Evolutionary conservation across 768 basidiomycete species (phyloP).

Genomic region (Boletus rex-veris): DNA sequence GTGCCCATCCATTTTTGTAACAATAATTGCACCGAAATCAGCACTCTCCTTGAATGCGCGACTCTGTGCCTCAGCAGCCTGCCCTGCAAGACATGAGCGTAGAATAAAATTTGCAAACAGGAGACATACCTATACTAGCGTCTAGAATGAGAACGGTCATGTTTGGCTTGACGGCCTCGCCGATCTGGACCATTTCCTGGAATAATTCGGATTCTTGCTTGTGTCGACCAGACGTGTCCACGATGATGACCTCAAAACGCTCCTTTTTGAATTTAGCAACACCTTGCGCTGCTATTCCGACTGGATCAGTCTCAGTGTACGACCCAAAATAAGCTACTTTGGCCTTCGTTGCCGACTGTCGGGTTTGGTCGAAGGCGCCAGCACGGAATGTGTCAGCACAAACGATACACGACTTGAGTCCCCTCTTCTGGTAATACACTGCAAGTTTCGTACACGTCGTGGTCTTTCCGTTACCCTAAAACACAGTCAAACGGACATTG

Average conservation of each 20-base stretch:
- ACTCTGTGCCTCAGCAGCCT: slow-evolving; percentile 96
- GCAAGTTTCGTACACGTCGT: slow-evolving; percentile 99
- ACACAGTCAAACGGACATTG: slow-evolving; percentile 1
- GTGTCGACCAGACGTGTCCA: slow-evolving; percentile 96
- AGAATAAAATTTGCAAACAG: not conserved
- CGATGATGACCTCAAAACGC: slow-evolving; percentile 96
- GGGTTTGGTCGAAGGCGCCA: slow-evolving; percentile 97
- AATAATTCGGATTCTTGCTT: slow-evolving; percentile 97
- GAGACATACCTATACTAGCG: slow-evolving; percentile 79
- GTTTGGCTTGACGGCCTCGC: slow-evolving; percentile 88
- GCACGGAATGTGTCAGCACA: slow-evolving; percentile 99
- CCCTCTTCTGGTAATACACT: slow-evolving; percentile 94
- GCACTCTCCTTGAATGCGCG: slow-evolving; percentile 97
- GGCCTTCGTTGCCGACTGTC: slow-evolving; percentile 97
- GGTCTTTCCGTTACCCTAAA: slow-evolving; percentile 94
- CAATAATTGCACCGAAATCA: slow-evolving; percentile 97
- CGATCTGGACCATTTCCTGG: slow-evolving; percentile 96
- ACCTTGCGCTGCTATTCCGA: slow-evolving; percentile 89
- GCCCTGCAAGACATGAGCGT: slow-evolving; percentile 48
- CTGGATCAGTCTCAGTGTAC: slow-evolving; percentile 98
- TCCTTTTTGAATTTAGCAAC: slow-evolving; percentile 98
- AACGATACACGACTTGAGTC: slow-evolving; percentile 95
- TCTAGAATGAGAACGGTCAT: slow-evolving; percentile 96
- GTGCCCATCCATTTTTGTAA: slow-evolving; percentile 99
- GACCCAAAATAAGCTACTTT: slow-evolving; percentile 99